These are phyloP conservation scores for Melampsora americana DNA, from an alignment of 1,284 basidiomycete species.

Conservation along the genomic window DNA sequence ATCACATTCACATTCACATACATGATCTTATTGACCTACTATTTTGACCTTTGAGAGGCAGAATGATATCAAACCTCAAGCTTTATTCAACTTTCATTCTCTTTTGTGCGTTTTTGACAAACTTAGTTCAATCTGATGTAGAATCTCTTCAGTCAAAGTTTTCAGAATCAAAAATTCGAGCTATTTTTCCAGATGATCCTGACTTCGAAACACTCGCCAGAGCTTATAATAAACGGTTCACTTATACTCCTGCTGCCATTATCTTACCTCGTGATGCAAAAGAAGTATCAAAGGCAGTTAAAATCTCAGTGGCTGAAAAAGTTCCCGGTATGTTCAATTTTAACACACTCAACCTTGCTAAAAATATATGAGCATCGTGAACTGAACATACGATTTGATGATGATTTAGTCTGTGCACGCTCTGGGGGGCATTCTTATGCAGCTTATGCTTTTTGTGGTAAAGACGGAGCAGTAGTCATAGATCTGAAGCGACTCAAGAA, in stretches of 20 bases:
- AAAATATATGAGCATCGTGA: not conserved
- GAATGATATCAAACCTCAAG: too few species aligned
- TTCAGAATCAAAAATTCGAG: slow-evolving; percentile 20
- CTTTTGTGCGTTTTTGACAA: too few species aligned
- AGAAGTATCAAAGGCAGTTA: slow-evolving; percentile 13
- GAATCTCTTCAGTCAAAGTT: slow-evolving; percentile 15
- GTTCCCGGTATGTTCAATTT: slow-evolving; percentile 11
- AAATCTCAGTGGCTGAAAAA: slow-evolving; percentile 21
- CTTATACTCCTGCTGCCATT: slow-evolving; percentile 24
- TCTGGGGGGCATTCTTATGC: slow-evolving; percentile 41
- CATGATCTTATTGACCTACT: too few species aligned
- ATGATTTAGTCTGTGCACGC: slow-evolving; percentile 21
- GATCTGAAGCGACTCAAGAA: slow-evolving; percentile 15
- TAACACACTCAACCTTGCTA: not conserved
- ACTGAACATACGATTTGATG: not conserved
- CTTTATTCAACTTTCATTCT: too few species aligned
- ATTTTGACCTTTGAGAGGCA: too few species aligned
- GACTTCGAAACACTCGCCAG: slow-evolving; percentile 18
- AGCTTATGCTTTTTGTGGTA: slow-evolving; percentile 20
- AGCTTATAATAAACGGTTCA: slow-evolving; percentile 26
- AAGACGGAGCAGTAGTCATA: slow-evolving; percentile 21
- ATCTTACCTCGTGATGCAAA: slow-evolving; percentile 13
- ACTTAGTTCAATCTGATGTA: not conserved
- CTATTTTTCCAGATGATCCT: slow-evolving; percentile 32
- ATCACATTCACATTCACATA: too few species aligned